A percentile compares a stretch with the other conserved stretches of the same genome.
These are phyloP conservation scores for Phaeotremella fagi DNA, from an alignment of 768 basidiomycete species.

Conservation along the genomic window DNA sequence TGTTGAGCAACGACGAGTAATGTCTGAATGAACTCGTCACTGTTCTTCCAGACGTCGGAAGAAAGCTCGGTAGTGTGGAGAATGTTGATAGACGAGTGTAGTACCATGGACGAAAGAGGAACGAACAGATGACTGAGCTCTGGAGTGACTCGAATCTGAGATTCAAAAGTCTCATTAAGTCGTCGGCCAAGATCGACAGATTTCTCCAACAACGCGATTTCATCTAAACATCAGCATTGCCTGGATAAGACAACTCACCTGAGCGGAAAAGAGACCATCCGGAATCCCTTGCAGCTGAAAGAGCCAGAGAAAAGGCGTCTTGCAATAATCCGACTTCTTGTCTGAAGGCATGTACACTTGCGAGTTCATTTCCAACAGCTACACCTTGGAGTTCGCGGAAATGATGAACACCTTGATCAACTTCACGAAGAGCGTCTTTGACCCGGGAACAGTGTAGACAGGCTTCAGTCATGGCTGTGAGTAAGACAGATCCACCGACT, in stretches of 20 bases:
- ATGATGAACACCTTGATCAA: conserved; percentile 24
- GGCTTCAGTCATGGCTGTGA: neutral
- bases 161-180: conserved; percentile 1
- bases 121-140: conserved; percentile 43
- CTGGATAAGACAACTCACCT: conserved; percentile 10
- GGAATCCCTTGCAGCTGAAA: conserved; percentile 1
- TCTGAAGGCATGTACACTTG: conserved; percentile 13
- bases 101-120: conserved; percentile 45
- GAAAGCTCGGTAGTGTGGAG: neutral
- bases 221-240: conserved; percentile 12
- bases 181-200: conserved; percentile 5
- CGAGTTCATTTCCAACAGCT: conserved; percentile 11
- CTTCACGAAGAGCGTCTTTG: conserved; percentile 18
- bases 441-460: neutral
- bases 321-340: conserved; percentile 12
- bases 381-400: conserved; percentile 26
- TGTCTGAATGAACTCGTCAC: conserved; percentile 55
- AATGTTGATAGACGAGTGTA: neutral
- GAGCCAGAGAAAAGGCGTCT: conserved; percentile 5
- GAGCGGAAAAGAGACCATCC: conserved; percentile 18
- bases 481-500: conserved; percentile 7
- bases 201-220: conserved; percentile 2
- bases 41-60: conserved; percentile 20
- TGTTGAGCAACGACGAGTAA: conserved; percentile 66
- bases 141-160: conserved; percentile 24